Evolutionary conservation across 2,329 filamentous ascomycete genomes (phyloP).

Genomic region (Metarhizium guizhouense): DNA sequence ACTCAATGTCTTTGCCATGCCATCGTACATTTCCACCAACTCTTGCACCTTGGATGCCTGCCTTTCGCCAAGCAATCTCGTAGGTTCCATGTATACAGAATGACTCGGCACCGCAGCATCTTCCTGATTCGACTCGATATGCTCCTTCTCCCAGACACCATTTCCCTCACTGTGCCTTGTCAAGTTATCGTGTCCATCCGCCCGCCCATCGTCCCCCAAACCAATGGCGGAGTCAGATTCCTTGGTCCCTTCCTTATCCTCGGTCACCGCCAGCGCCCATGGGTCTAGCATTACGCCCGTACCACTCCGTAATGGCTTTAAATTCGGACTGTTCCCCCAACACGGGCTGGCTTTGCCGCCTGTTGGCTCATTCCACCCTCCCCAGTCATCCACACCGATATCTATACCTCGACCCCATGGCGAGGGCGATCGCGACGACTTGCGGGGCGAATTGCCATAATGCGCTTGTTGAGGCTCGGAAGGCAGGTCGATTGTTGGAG

Average conservation of each 20-base stretch:
- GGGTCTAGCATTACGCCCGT: constrained; percentile 18
- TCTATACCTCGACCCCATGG: constrained; percentile 15
- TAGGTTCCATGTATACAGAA: constrained; percentile 12
- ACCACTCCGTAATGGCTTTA: constrained; percentile 18
- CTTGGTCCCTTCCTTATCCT: constrained; percentile 10
- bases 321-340: constrained; percentile 23
- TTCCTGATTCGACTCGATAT: background rate
- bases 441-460: constrained; percentile 16
- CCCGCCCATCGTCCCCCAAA: constrained; percentile 12
- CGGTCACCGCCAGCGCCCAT: constrained; percentile 12
- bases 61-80: constrained; percentile 10
- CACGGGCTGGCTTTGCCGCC: constrained; percentile 15
- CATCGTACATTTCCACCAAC: constrained; percentile 42
- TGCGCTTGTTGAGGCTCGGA: constrained; percentile 23
- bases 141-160: background rate
- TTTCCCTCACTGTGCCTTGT: background rate
- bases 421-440: constrained; percentile 12
- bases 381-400: constrained; percentile 18
- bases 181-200: background rate
- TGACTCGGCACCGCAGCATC: constrained; percentile 1
- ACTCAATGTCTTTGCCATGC: constrained; percentile 21
- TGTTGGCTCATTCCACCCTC: constrained; percentile 25
- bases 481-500: constrained; percentile 27
- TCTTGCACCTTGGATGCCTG: constrained; percentile 39
- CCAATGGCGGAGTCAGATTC: constrained; percentile 22